A percentile compares a stretch with the other conserved stretches of the same genome.
These are phyloP conservation scores for Cyclospora cayetanensis DNA, from an alignment of 169 alveolate genomes.

Conservation along the genomic window DNA sequence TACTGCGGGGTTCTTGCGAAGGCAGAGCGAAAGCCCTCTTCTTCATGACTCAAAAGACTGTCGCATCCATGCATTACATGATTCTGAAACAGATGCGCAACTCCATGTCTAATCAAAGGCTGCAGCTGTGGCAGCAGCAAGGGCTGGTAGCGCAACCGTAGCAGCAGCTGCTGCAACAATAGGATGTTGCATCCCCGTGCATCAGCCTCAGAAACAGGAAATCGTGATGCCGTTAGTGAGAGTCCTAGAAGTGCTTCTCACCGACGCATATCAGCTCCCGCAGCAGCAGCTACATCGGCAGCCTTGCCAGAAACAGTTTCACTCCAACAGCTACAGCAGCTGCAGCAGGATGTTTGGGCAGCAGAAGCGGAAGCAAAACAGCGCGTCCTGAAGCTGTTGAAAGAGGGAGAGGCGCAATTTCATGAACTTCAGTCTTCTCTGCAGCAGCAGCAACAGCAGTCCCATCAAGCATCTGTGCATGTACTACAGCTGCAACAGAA, in stretches of 20 bases:
- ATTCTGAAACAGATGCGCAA: too few relatives aligned
- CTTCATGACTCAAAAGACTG: too few relatives aligned
- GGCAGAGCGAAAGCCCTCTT: too few relatives aligned
- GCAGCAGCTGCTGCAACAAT: not conserved
- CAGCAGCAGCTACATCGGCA: conserved; percentile 4
- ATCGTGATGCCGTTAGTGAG: too few relatives aligned
- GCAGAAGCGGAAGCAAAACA: conserved; percentile 5
- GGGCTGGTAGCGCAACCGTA: not conserved
- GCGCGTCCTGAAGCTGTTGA: conserved; percentile 20
- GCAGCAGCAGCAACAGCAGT: conserved; percentile 48
- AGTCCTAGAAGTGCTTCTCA: too few relatives aligned
- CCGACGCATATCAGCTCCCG: too few relatives aligned
- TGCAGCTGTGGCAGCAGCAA: not conserved
- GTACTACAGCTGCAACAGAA: conserved; percentile 13
- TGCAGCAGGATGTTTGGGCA: conserved; percentile 49
- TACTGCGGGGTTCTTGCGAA: too few relatives aligned
- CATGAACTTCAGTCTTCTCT: conserved; percentile 8
- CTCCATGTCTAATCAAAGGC: not conserved
- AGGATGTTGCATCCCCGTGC: not conserved
- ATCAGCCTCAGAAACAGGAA: not conserved
- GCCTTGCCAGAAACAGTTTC: conserved; percentile 29
- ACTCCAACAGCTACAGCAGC: not conserved
- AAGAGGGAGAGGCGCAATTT: conserved; percentile 29
- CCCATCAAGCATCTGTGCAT: not conserved
- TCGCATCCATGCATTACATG: too few relatives aligned